Percentiles rank a stretch among this genome's conserved stretches.
Conservation (phyloP, 2,329 filamentous ascomycete species). For the Ceratocystis ficicola region DNA sequence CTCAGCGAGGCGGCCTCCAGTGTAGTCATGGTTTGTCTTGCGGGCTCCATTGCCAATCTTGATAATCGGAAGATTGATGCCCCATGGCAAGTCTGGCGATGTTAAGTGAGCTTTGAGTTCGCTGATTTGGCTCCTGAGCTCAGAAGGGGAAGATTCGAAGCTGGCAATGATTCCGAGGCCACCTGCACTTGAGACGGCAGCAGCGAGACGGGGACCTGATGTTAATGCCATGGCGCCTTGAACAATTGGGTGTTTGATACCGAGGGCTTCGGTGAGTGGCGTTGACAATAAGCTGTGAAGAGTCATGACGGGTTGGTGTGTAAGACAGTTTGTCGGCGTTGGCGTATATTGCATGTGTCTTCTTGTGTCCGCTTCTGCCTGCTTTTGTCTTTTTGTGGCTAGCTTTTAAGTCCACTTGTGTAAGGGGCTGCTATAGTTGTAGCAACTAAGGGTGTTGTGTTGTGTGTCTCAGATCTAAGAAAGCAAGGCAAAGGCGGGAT, state of each 20-base stretch:
- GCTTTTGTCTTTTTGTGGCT: not conserved
- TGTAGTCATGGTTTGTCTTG: conserved; percentile 94
- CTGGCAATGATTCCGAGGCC: conserved; percentile 67
- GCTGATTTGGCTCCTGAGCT: conserved; percentile 67
- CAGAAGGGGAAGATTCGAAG: conserved; percentile 58
- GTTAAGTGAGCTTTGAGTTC: conserved; percentile 68
- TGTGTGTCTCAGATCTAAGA: conserved; percentile 10
- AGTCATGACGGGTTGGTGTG: not conserved
- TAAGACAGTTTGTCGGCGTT: conserved; percentile 25
- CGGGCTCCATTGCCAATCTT: conserved; percentile 75
- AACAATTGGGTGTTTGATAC: conserved; percentile 77
- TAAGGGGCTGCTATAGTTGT: not conserved
- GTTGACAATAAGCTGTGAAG: conserved; percentile 50
- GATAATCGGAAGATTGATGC: conserved; percentile 80
- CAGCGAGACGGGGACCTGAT: conserved; percentile 64
- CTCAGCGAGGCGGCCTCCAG: conserved; percentile 74
- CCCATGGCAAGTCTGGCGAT: conserved; percentile 63
- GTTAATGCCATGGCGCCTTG: conserved; percentile 90
- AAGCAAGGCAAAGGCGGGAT: not conserved
- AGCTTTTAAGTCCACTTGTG: not conserved
- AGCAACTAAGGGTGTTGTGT: not conserved
- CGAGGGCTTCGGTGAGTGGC: conserved; percentile 64
- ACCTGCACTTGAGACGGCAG: conserved; percentile 78
- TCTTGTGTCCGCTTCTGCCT: not conserved
- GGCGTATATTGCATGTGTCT: not conserved